phyloP scores from a whole-genome alignment of 2,329 filamentous ascomycete genomes.

The Neopestalotiopsis sp. region DNA sequence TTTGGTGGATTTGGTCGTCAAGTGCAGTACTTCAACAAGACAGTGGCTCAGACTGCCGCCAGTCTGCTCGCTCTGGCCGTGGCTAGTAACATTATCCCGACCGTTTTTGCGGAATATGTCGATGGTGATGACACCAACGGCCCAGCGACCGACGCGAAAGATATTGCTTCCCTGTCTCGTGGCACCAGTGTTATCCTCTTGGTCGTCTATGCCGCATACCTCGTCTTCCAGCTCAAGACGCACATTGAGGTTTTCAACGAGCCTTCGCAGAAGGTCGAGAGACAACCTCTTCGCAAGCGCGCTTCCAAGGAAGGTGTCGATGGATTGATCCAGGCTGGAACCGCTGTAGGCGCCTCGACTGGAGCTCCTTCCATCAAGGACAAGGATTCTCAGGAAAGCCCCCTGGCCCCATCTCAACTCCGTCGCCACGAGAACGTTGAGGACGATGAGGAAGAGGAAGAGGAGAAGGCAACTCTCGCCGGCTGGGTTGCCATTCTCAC shows the following conservation, averaged over 20 bases:
- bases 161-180: conserved; percentile 69
- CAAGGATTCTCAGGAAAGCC: conserved; percentile 53
- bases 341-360: conserved; percentile 24
- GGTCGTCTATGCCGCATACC: conserved; percentile 80
- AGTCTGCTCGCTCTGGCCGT: conserved; percentile 81
- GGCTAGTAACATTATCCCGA: conserved; percentile 85
- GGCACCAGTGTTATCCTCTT: conserved; percentile 82
- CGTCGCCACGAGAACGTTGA: conserved; percentile 45
- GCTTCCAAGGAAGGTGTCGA: conserved; percentile 43
- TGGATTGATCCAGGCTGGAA: conserved; percentile 28
- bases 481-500: conserved; percentile 74
- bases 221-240: conserved; percentile 90
- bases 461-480: conserved; percentile 76
- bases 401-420: not conserved
- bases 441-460: conserved; percentile 67
- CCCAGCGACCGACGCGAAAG: conserved; percentile 56
- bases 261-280: conserved; percentile 47
- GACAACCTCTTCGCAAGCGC: conserved; percentile 61
- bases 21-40: conserved; percentile 91
- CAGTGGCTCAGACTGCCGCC: conserved; percentile 87
- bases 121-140: conserved; percentile 42
- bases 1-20: conserved; percentile 78
- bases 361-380: conserved; percentile 35
- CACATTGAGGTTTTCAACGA: conserved; percentile 81
- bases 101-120: conserved; percentile 72